Evolutionary conservation across 2,329 filamentous ascomycete genomes (phyloP), one percentile per base, ranked within the genome.

Genomic region (Paramyrothecium sp.): DNA sequence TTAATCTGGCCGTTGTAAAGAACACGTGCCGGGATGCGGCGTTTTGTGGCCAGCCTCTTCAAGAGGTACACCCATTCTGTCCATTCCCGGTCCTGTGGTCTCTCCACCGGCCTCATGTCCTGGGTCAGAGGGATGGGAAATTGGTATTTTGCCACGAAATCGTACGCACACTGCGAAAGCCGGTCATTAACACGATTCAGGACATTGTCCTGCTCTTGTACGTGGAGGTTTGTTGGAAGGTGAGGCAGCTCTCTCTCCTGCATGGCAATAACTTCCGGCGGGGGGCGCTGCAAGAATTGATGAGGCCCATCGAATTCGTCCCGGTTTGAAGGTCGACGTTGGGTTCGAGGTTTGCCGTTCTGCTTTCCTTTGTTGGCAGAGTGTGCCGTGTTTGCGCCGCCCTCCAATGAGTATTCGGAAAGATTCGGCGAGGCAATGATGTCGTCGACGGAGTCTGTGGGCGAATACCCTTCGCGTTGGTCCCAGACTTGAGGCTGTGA

Each of bases 1-100:
- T 94, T 95, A 75, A 96, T 96, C 75, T 96, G 91, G 58, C 90
- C 90, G 71, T 95, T 91, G 78, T 94, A 95, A 48, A 96, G 79
- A 20, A 95, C 89, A 56, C 91, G 82, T 51, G 91, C 90, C 7
- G 91, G 91, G 64, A 96, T 94, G 60, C 91, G 86, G 63, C 91
- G 84, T 77, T 94, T 95, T 34, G 91, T 96, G 33, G 91, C 91
- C 58, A 96, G 82, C 53, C 91, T 84, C 76, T 95, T 95, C 64
- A 96, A 80, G 58, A 96, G 83, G 72, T 93, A 92, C 56, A 94
- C 91, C 91, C 91, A 96, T 75, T 96, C 91, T 50, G 90, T 94
- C 91, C 91, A 96, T 73, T 95, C 91, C 60, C 90, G 83, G 74
- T 93, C 90, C 67, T 88, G 86, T 33, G 90, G 86, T 50, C 87